Percentiles rank a stretch among this genome's conserved stretches.
Conservation (phyloP, 78 protist genomes). For the Pelomyxa schiedti region DNA sequence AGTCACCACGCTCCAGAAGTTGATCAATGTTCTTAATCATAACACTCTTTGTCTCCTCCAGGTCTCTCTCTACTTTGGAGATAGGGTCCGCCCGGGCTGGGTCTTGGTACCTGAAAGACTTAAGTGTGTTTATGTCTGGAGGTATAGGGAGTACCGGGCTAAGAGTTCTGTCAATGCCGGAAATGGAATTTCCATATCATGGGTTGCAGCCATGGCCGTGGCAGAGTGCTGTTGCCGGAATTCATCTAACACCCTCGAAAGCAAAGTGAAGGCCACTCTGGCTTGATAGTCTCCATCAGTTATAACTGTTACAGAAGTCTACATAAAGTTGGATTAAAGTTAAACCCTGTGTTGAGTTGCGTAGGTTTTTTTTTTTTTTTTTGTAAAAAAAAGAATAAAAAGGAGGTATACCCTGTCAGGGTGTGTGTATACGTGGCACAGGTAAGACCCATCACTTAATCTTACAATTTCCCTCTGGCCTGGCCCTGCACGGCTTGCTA, state of each 20-base stretch:
- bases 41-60: conserved; percentile 34
- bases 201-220: neutral
- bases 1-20: neutral
- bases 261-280: conserved; percentile 37
- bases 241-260: neutral
- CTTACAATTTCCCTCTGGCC: conserved; percentile 4
- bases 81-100: conserved; percentile 31
- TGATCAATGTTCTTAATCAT: conserved; percentile 1
- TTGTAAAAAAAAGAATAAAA: neutral
- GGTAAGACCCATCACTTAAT: neutral
- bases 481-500: neutral
- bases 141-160: too few species aligned
- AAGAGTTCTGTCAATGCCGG: conserved; percentile 1
- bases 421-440: neutral
- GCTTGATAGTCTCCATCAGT: conserved; percentile 16
- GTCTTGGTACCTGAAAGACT: conserved; percentile 32
- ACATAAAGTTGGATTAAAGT: conserved; percentile 1
- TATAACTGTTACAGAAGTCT: neutral
- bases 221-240: neutral
- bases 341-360: neutral
- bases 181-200: neutral
- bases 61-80: conserved; percentile 10
- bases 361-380: too few species aligned
- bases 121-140: too few species aligned
- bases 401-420: neutral